Evolutionary conservation across 148 eudicot species (phyloP), one percentile per base, ranked within the genome.

Genomic region (Chenopodium berlandieri): DNA sequence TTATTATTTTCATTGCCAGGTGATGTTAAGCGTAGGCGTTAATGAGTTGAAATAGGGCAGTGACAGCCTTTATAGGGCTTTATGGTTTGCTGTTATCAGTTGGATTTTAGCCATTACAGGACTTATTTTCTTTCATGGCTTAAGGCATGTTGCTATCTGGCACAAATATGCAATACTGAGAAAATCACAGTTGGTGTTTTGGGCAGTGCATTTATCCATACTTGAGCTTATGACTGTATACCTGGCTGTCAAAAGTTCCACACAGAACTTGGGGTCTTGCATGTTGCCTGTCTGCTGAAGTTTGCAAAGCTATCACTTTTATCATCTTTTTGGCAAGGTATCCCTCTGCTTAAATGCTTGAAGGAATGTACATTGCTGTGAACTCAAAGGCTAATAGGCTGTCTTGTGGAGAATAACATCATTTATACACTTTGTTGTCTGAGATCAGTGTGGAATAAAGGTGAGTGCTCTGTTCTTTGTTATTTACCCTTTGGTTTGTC

Each of bases 391-490:
- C 22, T 37, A 37, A 40, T 67, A 23, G 23, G 30, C 23, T 31
- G 9, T n/a, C 34, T 4, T 77, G 16, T 46, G 52, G n/a, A 23
- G 58, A 6, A 63, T 31, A 77, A 50, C 72, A 64, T 32, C 54
- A 11, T 64, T 14, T 46, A 5, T 4, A 9, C 22, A 16, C 47
- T n/a, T 40, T 17, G 25, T 25, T 46, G 25, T 19, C 19, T 2
- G 58, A 47, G 25, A 17, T 47, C 46, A 14, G 73, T 46, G 0
- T 67, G 22, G 34, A 46, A 25, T 48, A n/a, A 25, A 67, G 73
- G 81, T 67, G 74, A 78, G 81, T 67, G 14, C n/a, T 37, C 23
- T 63, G 73, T 66, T 40, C 52, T 46, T 13, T 16, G 30, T 34
- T 67, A 3, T 22, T 23, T 62, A 34, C 31, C 0, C 4, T 76